Percentiles rank a stretch among this genome's conserved stretches.
These are phyloP conservation scores for Fusarium palustre DNA, from an alignment of 2,329 filamentous ascomycete genomes.

Conservation along the genomic window DNA sequence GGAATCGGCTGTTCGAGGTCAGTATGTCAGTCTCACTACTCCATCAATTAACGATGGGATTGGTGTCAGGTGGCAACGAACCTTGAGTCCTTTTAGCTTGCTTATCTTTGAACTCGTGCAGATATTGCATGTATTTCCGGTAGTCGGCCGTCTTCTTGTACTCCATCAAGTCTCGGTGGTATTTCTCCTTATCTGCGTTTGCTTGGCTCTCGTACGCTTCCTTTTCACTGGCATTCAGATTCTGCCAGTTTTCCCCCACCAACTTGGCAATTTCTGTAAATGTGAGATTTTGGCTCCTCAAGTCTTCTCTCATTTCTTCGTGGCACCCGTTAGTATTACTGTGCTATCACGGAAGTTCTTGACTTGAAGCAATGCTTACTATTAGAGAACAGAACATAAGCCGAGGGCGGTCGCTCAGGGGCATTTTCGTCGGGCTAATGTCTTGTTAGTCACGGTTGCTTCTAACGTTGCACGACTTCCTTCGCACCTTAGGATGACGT, in stretches of 20 bases:
- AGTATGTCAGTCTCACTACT: constrained; percentile 16
- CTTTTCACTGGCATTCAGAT: constrained; percentile 72
- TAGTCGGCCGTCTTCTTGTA: constrained; percentile 83
- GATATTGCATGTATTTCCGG: constrained; percentile 75
- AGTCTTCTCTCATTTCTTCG: constrained; percentile 78
- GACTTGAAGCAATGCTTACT: constrained; percentile 63
- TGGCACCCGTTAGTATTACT: constrained; percentile 2
- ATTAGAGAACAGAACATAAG: constrained; percentile 88
- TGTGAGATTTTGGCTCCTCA: constrained; percentile 80
- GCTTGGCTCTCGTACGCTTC: constrained; percentile 80
- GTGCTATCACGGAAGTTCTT: neutral
- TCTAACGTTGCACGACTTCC: neutral
- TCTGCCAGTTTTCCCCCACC: constrained; percentile 86
- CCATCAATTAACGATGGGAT: neutral
- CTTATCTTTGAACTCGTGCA: constrained; percentile 82
- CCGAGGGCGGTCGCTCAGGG: constrained; percentile 82
- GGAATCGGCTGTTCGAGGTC: constrained; percentile 50
- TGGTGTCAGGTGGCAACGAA: constrained; percentile 48
- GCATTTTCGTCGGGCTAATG: constrained; percentile 79
- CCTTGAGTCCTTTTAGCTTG: constrained; percentile 70
- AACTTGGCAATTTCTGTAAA: constrained; percentile 88
- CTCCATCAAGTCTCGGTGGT: constrained; percentile 76
- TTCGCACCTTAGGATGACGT: constrained; percentile 77
- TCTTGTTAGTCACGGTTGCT: constrained; percentile 5
- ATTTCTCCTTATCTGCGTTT: constrained; percentile 79